These are phyloP conservation scores for Asparagopsis taxiformis DNA, from an alignment of 31 red algal species.

Conservation along the genomic window DNA sequence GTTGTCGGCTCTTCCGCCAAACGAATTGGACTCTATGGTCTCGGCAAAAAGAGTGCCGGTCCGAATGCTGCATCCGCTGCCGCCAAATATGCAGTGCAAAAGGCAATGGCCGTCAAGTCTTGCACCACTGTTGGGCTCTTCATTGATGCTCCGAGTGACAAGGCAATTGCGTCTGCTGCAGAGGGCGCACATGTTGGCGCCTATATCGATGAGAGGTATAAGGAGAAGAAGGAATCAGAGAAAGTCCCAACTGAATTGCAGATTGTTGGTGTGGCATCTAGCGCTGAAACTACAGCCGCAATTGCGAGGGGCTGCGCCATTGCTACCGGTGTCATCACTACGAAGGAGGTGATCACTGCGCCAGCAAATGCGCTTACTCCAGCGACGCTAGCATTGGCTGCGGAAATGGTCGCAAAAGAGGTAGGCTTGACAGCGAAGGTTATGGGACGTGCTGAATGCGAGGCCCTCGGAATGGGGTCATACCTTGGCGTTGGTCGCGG, in stretches of 20 bases:
- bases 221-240: constrained; percentile 70
- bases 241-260: constrained; percentile 30
- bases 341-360: constrained; percentile 84
- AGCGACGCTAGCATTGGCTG: constrained; percentile 65
- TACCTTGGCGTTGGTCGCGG: constrained; percentile 89
- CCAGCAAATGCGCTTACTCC: constrained; percentile 90
- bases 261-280: constrained; percentile 24
- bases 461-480: constrained; percentile 83
- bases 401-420: constrained; percentile 59
- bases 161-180: constrained; percentile 9
- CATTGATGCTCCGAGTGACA: constrained; percentile 19
- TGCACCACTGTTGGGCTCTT: constrained; percentile 31
- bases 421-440: constrained; percentile 55
- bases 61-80: constrained; percentile 18
- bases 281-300: constrained; percentile 11
- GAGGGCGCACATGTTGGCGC: constrained; percentile 47
- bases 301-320: constrained; percentile 45
- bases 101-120: constrained; percentile 40
- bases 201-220: constrained; percentile 62
- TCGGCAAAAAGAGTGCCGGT: constrained; percentile 46
- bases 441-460: constrained; percentile 78
- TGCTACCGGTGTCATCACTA: constrained; percentile 80
- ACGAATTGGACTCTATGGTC: constrained; percentile 51
- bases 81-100: constrained; percentile 46
- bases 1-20: constrained; percentile 20